Percentiles rank a stretch among this genome's conserved stretches.
phyloP scores from a whole-genome alignment of 345 rosid genomes.

The Camelina laxa region DNA sequence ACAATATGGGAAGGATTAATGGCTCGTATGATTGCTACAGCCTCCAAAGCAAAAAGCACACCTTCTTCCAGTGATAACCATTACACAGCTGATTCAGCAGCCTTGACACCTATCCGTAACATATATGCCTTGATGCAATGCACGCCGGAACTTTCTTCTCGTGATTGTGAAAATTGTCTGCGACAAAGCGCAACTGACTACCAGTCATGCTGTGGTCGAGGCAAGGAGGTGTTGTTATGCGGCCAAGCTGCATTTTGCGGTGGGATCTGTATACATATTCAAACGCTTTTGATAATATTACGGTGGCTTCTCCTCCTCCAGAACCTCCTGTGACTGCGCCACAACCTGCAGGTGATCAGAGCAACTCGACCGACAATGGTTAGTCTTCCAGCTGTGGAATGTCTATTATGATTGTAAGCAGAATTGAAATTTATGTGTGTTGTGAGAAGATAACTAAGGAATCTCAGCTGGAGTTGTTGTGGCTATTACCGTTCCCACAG shows the following conservation, averaged over 20 bases:
- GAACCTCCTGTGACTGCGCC: constrained; percentile 14
- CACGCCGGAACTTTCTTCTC: constrained; percentile 9
- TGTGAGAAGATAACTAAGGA: constrained; percentile 25
- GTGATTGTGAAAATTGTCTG: constrained; percentile 25
- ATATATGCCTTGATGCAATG: constrained; percentile 35
- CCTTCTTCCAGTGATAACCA: constrained; percentile 16
- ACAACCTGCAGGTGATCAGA: constrained; percentile 2
- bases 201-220: background rate
- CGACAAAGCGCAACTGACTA: background rate
- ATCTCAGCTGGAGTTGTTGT: constrained; percentile 24
- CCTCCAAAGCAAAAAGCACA: constrained; percentile 17
- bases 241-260: constrained; percentile 40
- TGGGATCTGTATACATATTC: constrained; percentile 35
- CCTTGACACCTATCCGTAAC: background rate
- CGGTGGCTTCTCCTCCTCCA: background rate
- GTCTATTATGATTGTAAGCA: background rate
- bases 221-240: constrained; percentile 23
- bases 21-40: background rate
- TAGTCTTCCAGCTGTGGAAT: background rate
- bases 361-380: constrained; percentile 4
- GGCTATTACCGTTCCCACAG: constrained; percentile 4
- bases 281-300: constrained; percentile 23
- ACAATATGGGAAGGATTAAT: constrained; percentile 13
- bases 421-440: background rate
- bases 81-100: background rate